These are phyloP conservation scores for Backusella luteola DNA, from an alignment of 192 early-diverging fungal genomes.

Conservation along the genomic window DNA sequence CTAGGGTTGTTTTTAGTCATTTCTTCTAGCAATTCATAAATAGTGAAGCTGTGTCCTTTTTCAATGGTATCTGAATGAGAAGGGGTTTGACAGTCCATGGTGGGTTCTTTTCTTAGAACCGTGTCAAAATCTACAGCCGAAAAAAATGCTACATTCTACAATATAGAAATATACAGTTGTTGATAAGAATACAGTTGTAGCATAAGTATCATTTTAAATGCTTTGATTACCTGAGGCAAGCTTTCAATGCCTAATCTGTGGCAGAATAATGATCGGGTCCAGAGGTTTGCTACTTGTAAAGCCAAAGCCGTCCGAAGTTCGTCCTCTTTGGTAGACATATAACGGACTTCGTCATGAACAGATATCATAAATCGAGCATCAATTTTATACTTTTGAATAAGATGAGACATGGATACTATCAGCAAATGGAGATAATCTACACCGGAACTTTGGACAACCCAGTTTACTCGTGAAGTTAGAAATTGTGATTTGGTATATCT, in stretches of 20 bases:
- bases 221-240: conserved; percentile 67
- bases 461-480: conserved; percentile 89
- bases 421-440: conserved; percentile 96
- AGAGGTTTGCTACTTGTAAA: conserved; percentile 89
- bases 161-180: not conserved
- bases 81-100: conserved; percentile 84
- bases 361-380: conserved; percentile 83
- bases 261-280: conserved; percentile 89
- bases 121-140: conserved; percentile 93
- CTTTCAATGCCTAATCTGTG: conserved; percentile 82
- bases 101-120: conserved; percentile 88
- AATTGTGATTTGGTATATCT: conserved; percentile 58
- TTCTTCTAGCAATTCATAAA: conserved; percentile 40
- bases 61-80: conserved; percentile 62
- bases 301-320: conserved; percentile 73
- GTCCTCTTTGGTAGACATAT: conserved; percentile 79
- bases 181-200: not conserved
- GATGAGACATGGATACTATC: conserved; percentile 82
- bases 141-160: conserved; percentile 78
- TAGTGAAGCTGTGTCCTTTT: conserved; percentile 48
- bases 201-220: not conserved
- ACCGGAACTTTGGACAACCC: conserved; percentile 97
- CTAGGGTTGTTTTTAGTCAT: not conserved
- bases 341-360: conserved; percentile 95
- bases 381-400: conserved; percentile 76